Conservation (phyloP, 805 yeast species). For the Cyberlindnera petersonii region DNA sequence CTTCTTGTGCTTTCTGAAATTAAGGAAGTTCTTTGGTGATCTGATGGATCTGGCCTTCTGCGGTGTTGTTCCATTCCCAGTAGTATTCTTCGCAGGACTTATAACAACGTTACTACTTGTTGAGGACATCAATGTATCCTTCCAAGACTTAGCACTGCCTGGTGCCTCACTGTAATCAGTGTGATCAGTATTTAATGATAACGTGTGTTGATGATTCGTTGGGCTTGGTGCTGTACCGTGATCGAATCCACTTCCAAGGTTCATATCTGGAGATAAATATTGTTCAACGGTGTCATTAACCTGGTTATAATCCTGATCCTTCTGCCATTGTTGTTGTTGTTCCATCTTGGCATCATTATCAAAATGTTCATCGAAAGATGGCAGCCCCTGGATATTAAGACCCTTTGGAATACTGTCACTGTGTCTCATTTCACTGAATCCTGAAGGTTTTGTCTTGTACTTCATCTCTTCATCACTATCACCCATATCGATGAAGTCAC, state of each 20-base stretch:
- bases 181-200: constrained; percentile 2
- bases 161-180: constrained; percentile 6
- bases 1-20: constrained; percentile 26
- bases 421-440: constrained; percentile 20
- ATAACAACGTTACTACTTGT: neutral
- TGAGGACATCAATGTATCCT: constrained; percentile 13
- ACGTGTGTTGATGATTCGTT: constrained; percentile 1
- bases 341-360: constrained; percentile 4
- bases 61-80: neutral
- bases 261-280: neutral
- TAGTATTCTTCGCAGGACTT: constrained; percentile 4
- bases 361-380: constrained; percentile 18
- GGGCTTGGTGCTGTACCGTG: neutral
- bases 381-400: constrained; percentile 21
- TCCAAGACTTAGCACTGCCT: constrained; percentile 12
- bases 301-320: neutral
- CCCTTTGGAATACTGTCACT: constrained; percentile 22
- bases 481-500: constrained; percentile 19
- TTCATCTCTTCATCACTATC: constrained; percentile 19
- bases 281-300: neutral
- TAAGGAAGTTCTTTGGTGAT: constrained; percentile 28
- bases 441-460: constrained; percentile 15
- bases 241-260: no score
- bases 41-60: constrained; percentile 22
- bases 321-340: neutral